Evolutionary conservation across 1,284 basidiomycete species (phyloP).

Genomic region (Sphagnurus paluster): DNA sequence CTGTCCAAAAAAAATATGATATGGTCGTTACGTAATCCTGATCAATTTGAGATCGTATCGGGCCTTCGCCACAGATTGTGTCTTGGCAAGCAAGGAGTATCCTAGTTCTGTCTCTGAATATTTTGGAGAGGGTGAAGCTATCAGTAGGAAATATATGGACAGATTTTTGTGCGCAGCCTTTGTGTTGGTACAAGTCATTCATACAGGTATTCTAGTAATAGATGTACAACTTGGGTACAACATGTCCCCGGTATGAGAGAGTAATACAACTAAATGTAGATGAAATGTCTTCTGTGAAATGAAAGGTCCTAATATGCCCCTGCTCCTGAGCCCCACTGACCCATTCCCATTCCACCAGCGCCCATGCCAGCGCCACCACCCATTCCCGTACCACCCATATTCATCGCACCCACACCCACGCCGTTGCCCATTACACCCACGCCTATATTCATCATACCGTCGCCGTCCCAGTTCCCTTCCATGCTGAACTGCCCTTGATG

Average conservation of each 20-base stretch:
- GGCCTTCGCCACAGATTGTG: background rate
- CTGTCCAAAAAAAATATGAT: slow-evolving; percentile 10
- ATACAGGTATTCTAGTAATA: no score
- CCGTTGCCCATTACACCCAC: slow-evolving; percentile 24
- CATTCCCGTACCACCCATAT: slow-evolving; percentile 27
- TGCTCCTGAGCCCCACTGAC: slow-evolving; percentile 27
- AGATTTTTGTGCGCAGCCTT: no score
- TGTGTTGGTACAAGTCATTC: no score
- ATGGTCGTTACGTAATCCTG: slow-evolving; percentile 14
- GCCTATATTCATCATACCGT: slow-evolving; percentile 27
- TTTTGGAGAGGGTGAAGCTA: no score
- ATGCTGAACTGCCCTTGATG: slow-evolving; percentile 35
- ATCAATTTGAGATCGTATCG: slow-evolving; percentile 4
- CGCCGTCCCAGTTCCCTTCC: slow-evolving; percentile 35
- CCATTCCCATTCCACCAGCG: slow-evolving; percentile 29
- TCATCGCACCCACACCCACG: slow-evolving; percentile 27
- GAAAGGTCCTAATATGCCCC: slow-evolving; percentile 15
- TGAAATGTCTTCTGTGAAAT: background rate
- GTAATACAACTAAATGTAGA: background rate
- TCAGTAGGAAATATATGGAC: no score
- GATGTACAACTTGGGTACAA: no score
- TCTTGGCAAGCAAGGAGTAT: background rate
- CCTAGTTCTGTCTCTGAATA: no score
- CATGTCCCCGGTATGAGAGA: background rate
- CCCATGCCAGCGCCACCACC: slow-evolving; percentile 14